A percentile compares a stretch with the other conserved stretches of the same genome.
phyloP scores from a whole-genome alignment of 495 filamentous ascomycete species.

The Penicillium dipodomyicola region DNA sequence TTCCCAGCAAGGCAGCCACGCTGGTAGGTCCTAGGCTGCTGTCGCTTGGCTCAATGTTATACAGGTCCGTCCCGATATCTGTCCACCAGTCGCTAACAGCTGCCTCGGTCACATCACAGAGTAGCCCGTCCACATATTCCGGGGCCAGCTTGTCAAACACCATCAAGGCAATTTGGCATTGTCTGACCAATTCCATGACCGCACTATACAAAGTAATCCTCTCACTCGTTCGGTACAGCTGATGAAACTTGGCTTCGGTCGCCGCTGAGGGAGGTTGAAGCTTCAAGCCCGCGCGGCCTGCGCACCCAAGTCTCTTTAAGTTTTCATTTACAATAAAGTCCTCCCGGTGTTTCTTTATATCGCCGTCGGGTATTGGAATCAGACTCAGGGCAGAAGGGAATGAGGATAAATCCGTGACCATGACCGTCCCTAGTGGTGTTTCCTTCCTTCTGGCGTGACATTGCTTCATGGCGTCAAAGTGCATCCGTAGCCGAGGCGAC shows the following conservation, averaged over 20 bases:
- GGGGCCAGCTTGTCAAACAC: conserved; percentile 82
- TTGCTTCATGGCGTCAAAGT: conserved; percentile 81
- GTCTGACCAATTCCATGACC: conserved; percentile 85
- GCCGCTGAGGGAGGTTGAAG: conserved; percentile 71
- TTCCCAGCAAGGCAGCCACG: conserved; percentile 81
- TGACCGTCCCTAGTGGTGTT: conserved; percentile 77
- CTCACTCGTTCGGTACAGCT: conserved; percentile 83
- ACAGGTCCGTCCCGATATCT: conserved; percentile 85
- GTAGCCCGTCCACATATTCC: conserved; percentile 88
- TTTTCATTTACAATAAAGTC: conserved; percentile 95
- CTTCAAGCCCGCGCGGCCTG: conserved; percentile 81
- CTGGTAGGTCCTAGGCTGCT: conserved; percentile 90
- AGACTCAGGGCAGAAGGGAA: conserved; percentile 90
- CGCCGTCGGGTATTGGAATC: conserved; percentile 82
- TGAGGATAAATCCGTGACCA: conserved; percentile 88
- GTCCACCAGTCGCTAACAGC: conserved; percentile 96
- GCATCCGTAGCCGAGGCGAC: conserved; percentile 74
- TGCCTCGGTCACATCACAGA: conserved; percentile 90
- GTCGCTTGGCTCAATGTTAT: conserved; percentile 87
- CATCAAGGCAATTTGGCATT: conserved; percentile 85
- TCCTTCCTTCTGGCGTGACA: conserved; percentile 80
- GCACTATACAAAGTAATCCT: conserved; percentile 70
- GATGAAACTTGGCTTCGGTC: conserved; percentile 86
- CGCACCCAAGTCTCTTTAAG: conserved; percentile 87
- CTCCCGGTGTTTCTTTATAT: conserved; percentile 74